phyloP scores from a whole-genome alignment of 2,329 filamentous ascomycete genomes.

The Aspergillus tubingensis region DNA sequence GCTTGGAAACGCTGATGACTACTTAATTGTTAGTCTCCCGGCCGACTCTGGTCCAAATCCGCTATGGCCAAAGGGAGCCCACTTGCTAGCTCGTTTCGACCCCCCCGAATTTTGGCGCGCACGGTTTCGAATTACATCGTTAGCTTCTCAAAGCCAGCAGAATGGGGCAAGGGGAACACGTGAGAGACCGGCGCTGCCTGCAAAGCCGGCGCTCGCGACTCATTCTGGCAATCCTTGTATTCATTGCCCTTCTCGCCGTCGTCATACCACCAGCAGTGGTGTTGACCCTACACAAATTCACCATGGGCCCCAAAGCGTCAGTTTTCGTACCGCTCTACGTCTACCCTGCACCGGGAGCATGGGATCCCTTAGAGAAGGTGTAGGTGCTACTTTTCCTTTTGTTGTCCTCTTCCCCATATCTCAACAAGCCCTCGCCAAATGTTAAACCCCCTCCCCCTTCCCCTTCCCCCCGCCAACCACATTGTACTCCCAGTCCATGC shows the following conservation, averaged over 20 bases:
- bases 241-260: constrained; percentile 34
- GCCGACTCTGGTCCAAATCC: constrained; percentile 14
- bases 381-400: constrained; percentile 30
- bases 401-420: neutral
- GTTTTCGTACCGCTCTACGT: constrained; percentile 54
- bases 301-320: constrained; percentile 40
- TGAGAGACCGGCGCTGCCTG: constrained; percentile 33
- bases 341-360: constrained; percentile 50
- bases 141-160: constrained; percentile 13
- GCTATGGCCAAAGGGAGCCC: constrained; percentile 18
- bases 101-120: constrained; percentile 19
- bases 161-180: constrained; percentile 34
- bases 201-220: constrained; percentile 33
- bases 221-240: constrained; percentile 26
- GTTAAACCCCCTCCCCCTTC: neutral
- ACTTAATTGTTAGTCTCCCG: constrained; percentile 25
- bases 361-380: constrained; percentile 49
- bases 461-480: constrained; percentile 15
- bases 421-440: neutral
- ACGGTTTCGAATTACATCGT: constrained; percentile 13
- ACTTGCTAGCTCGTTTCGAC: constrained; percentile 15
- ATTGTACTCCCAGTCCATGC: constrained; percentile 15
- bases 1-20: constrained; percentile 10
- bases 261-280: constrained; percentile 38
- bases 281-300: constrained; percentile 37